A percentile compares a stretch with the other conserved stretches of the same genome.
Evolutionary conservation across 495 filamentous ascomycete genomes (phyloP).

Genomic region (Aspergillus incahuasiensis): DNA sequence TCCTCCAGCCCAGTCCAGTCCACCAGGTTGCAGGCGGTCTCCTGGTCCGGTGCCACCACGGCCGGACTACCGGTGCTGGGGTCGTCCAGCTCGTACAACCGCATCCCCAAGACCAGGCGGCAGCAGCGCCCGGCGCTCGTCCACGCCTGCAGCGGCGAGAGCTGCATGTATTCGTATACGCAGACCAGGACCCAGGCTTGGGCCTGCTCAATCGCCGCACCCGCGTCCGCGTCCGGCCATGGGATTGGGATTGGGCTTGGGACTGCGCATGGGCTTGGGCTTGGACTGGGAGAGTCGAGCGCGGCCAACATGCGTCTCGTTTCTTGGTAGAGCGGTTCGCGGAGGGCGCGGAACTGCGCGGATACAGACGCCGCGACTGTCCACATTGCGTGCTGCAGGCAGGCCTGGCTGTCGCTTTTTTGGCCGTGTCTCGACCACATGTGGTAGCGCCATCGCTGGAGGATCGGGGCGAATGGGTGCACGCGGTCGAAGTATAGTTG

Average conservation of each 20-base stretch:
- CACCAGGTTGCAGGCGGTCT: constrained; percentile 8
- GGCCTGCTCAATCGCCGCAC: constrained; percentile 34
- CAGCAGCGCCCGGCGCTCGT: constrained; percentile 52
- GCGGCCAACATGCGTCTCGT: constrained; percentile 42
- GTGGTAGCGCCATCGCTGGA: constrained; percentile 46
- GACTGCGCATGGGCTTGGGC: neutral
- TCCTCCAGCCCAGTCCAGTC: constrained; percentile 40
- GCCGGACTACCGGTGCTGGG: constrained; percentile 16
- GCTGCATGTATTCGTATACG: constrained; percentile 49
- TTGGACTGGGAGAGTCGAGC: constrained; percentile 10
- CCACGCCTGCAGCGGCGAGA: constrained; percentile 44
- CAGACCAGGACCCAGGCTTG: constrained; percentile 53
- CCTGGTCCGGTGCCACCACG: constrained; percentile 11
- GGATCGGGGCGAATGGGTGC: constrained; percentile 49
- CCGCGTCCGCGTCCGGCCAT: neutral
- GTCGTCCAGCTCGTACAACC: constrained; percentile 47
- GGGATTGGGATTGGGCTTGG: neutral
- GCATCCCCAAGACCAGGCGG: constrained; percentile 47
- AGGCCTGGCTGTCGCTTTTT: constrained; percentile 30
- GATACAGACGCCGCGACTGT: constrained; percentile 49
- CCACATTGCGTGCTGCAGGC: constrained; percentile 55
- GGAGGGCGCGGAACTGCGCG: constrained; percentile 44
- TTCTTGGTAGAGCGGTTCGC: constrained; percentile 44
- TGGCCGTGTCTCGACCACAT: constrained; percentile 27
- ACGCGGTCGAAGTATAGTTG: constrained; percentile 58